Evolutionary conservation across 2,329 filamentous ascomycete species (phyloP).

Genomic region (Sordariomycetes sp.): DNA sequence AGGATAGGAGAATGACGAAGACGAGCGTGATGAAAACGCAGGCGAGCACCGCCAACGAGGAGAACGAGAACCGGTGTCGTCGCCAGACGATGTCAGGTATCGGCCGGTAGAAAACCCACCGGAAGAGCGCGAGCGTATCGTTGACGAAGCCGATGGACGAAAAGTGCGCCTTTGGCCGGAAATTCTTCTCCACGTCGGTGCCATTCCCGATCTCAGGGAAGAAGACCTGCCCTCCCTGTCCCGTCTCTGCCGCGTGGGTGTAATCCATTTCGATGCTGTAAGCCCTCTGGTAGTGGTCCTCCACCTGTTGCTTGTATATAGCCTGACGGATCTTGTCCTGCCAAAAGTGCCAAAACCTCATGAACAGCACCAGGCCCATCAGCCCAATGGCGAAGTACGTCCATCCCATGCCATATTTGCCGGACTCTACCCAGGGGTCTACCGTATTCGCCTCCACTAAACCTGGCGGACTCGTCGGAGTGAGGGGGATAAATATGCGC

Average conservation of each 20-base stretch:
- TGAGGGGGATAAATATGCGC: constrained; percentile 47
- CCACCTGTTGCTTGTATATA: constrained; percentile 71
- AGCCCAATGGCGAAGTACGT: constrained; percentile 75
- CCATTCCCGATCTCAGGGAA: constrained; percentile 50
- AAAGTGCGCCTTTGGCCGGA: constrained; percentile 56
- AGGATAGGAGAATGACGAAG: constrained; percentile 71
- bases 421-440: constrained; percentile 71
- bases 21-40: constrained; percentile 54
- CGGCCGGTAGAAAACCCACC: constrained; percentile 82
- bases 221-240: constrained; percentile 51
- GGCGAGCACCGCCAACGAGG: constrained; percentile 59
- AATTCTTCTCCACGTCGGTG: constrained; percentile 36
- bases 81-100: constrained; percentile 61
- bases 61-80: constrained; percentile 62
- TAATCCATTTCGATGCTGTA: constrained; percentile 37
- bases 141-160: constrained; percentile 65
- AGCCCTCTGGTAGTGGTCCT: constrained; percentile 45
- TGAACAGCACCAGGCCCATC: constrained; percentile 49
- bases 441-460: constrained; percentile 48
- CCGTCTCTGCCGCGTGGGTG: constrained; percentile 30
- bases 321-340: constrained; percentile 87
- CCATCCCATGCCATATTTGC: constrained; percentile 79
- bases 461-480: constrained; percentile 44
- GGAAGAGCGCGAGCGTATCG: constrained; percentile 66
- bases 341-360: constrained; percentile 79